These are phyloP conservation scores for Aspergillus unguis DNA, from an alignment of 2,329 filamentous ascomycete genomes.

Conservation along the genomic window DNA sequence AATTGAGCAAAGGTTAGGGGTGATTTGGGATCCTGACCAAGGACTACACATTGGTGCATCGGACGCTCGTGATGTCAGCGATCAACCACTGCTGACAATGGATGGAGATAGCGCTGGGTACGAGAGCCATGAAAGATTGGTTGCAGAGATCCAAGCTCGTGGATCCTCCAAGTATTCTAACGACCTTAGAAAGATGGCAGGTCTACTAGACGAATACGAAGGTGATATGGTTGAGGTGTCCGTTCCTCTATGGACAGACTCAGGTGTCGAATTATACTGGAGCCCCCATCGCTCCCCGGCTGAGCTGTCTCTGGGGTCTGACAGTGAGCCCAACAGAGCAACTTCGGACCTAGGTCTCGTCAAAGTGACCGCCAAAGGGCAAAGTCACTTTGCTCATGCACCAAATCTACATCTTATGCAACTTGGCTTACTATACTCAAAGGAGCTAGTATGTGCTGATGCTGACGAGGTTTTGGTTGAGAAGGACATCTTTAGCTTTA, in stretches of 20 bases:
- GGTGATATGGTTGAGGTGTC: conserved; percentile 26
- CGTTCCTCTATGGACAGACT: conserved; percentile 4
- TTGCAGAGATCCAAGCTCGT: conserved; percentile 25
- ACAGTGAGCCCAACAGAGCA: conserved; percentile 15
- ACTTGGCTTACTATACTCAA: conserved; percentile 34
- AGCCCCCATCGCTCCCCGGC: conserved; percentile 30
- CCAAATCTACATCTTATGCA: conserved; percentile 34
- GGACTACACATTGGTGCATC: conserved; percentile 20
- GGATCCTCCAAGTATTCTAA: conserved; percentile 31
- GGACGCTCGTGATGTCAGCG: conserved; percentile 16
- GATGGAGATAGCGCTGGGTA: conserved; percentile 26
- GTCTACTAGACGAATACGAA: conserved; percentile 35
- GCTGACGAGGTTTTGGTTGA: background rate
- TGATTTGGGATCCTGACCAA: conserved; percentile 25
- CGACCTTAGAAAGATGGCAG: conserved; percentile 26
- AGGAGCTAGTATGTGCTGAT: conserved; percentile 9
- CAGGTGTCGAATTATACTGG: conserved; percentile 30
- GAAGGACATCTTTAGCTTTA: too few relatives aligned
- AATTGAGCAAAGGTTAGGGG: conserved; percentile 32
- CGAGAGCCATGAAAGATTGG: conserved; percentile 23
- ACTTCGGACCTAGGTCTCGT: conserved; percentile 33
- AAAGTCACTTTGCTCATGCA: conserved; percentile 18
- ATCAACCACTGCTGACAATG: conserved; percentile 23
- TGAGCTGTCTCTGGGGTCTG: conserved; percentile 8
- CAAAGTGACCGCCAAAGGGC: conserved; percentile 24